Base-by-base conservation (phyloP, 129 eudicot genomes). In the Cynara cardunculus region DNA sequence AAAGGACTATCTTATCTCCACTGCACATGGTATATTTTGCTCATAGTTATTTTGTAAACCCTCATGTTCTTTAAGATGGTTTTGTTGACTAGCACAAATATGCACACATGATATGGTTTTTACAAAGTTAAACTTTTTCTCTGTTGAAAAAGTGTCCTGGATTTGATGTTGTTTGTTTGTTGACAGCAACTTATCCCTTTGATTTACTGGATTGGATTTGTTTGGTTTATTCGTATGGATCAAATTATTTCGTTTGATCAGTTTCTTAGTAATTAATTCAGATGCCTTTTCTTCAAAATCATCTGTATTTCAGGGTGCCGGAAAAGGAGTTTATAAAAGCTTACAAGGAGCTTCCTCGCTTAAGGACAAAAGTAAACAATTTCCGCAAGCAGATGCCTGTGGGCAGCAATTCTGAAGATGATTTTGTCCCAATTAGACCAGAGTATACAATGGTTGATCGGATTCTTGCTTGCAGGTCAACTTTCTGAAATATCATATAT, bases 371-470 rank as follows among this genome's bases (percentile, higher is more conserved):
- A 93, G 92, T 96, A 3, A 91, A 89, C 80, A 96, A 96, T 78
- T 96, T 96, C 68, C 93, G 92, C 69, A 88, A 86, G 77, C 95
- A 91, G 75, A 84, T 87, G 86, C 81, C 91, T 3, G 85, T 88
- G 11, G 81, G 76, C 13, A 91, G 83, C 73, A 88, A 68, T 77
- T 67, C 92, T 19, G 99, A 96, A 16, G 99, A 96, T 78, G 99
- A 96, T 37, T 87, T 80, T 85, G 93, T 91, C 26, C 87, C 97
- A 9, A 90, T 96, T 73, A 88, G 98, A 71, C 93, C 98, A 24
- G 99, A 96, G 41, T 96, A 97, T 91, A 93, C 98, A 39, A 93
- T 93, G 82, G 99, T 96, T 78, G 99, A 96, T 74, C 93, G 99
- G 66, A 76, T 96, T 85, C 82, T 96, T 86, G 96, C 94, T 77